Evolutionary conservation across 305 asterid species (phyloP).

Genomic region (Rubia peregrina): DNA sequence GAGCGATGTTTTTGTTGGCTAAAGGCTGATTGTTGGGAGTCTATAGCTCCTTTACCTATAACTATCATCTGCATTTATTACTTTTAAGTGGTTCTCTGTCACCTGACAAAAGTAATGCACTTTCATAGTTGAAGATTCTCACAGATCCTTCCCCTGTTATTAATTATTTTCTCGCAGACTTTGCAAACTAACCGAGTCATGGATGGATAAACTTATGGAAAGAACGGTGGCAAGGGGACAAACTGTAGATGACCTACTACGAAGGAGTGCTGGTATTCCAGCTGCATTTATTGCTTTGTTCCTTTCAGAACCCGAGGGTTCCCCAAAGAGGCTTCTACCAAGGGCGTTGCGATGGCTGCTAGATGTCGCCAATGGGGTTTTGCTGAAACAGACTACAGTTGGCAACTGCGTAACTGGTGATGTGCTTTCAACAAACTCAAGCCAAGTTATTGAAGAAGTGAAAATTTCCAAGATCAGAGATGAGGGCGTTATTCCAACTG

Average conservation of each 20-base stretch:
- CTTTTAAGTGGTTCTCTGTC: neutral
- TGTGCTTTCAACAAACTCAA: conserved; percentile 25
- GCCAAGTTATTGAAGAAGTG: conserved; percentile 27
- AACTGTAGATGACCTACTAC: conserved; percentile 88
- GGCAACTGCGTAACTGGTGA: conserved; percentile 24
- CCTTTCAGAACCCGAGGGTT: conserved; percentile 95
- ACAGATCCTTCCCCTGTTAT: conserved; percentile 20
- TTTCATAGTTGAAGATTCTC: neutral
- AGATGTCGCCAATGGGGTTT: conserved; percentile 50
- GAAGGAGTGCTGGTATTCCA: conserved; percentile 99
- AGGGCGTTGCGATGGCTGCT: conserved; percentile 83
- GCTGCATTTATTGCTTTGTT: conserved; percentile 95
- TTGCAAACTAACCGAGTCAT: conserved; percentile 74
- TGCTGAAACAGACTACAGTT: conserved; percentile 36
- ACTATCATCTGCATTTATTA: conserved; percentile 5
- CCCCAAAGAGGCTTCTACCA: conserved; percentile 90
- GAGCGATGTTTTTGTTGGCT: neutral
- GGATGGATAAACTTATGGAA: conserved; percentile 98
- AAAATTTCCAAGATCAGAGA: conserved; percentile 74
- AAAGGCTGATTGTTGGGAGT: neutral
- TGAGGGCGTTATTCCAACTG: conserved; percentile 93
- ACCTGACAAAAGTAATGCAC: conserved; percentile 7
- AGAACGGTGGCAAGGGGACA: conserved; percentile 86
- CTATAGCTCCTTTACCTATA: neutral
- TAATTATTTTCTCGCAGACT: conserved; percentile 49